Base-by-base conservation (phyloP, 2,329 filamentous ascomycete species). In the Alternaria sp. region DNA sequence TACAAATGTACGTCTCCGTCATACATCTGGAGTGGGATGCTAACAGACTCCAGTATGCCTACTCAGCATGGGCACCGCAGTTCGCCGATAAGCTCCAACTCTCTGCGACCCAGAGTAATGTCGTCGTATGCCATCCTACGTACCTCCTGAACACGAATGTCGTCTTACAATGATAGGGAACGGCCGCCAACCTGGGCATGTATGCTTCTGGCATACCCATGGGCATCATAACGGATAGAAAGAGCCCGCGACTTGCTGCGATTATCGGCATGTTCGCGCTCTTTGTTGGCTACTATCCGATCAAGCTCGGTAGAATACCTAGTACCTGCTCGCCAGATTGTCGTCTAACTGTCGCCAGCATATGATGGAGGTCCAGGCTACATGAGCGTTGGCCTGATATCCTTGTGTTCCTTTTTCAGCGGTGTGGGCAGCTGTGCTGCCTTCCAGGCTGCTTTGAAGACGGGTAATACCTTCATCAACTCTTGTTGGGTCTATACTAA, bases 21-120 rank as follows among this genome's bases (percentile, higher is more conserved):
- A 33, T 18, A 43, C 9, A 54, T 25, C 33, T 33, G 50, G 45
- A 47, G 15, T 43, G 41, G n/a, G 23, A 55, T 62, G 57, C 75
- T 83, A 62, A 79, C 64, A 55, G 37, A 15, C 55, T 43, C 54
- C 76, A 97, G 93, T 98, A 99, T 88, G 95, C 94, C 77, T 99
- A 97, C 82, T 97, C 94, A 59, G 95, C 95, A 81, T 99, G 96
- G 94, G 94, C 93, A 14, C 96, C 96, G 20, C 94, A 97, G 81
- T 97, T 97, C 77, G 94, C 94, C 54, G 90, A 96, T 75, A 90
- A 88, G 71, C 85, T 99, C 72, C 89, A 91, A 77, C 88, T 98
- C 65, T 94, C 94, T 14, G 91, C 96, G n/a, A 98, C 95, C 3
- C 87, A 97, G 80, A 94, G 89, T 81, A 98, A 99, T 81, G 81